Base-by-base conservation (phyloP, 2,329 filamentous ascomycete genomes). In the Catunica adiposa region DNA sequence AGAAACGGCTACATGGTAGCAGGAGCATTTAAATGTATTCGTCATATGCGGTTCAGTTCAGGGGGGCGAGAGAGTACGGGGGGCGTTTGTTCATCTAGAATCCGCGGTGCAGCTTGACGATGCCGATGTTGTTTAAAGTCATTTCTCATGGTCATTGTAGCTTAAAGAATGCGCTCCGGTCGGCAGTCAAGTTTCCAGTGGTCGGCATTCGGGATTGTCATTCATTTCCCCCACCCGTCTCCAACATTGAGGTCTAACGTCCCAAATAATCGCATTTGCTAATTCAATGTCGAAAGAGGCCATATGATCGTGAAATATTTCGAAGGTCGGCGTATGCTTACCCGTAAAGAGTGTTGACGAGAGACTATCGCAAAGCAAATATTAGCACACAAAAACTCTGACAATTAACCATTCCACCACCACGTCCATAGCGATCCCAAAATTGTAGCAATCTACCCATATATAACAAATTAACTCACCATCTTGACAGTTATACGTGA, bases 341-440 rank as follows among this genome's bases (percentile, higher is more conserved):
- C 77, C 78, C 77, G 75, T 80, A 80, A 67, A 87, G 64, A 66
- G 71, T 64, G 67, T 64, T 66, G 67, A 69, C 67, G 66, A 64
- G 58, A 60, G 67, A 65, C 69, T 73, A 29, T 51, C 40, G 38
- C 51, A 56, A 9, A 20, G 11, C n/a, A 38, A 17, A 20, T 38
- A 17, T 34, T 17, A 17, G 34, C 11, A 37, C 17, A 20, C 15
- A 9, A 8, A 15, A 22, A 23, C 23, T 6, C 26, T 20, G n/a
- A n/a, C n/a, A 31, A n/a, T 52, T 38, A 22, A 22, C 50, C 29
- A n/a, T n/a, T 52, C 34, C 20, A 14, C 29, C 20, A 15, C 17
- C 31, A 20, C 25, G n/a, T 5, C 14, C 4, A 31, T 14, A 15
- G 31, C 54, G 26, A 17, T 20, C 20, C 5, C 29, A 34, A 34